phyloP scores from a whole-genome alignment of 2,329 filamentous ascomycete species.

The Ceratocystis diversiconidia region DNA sequence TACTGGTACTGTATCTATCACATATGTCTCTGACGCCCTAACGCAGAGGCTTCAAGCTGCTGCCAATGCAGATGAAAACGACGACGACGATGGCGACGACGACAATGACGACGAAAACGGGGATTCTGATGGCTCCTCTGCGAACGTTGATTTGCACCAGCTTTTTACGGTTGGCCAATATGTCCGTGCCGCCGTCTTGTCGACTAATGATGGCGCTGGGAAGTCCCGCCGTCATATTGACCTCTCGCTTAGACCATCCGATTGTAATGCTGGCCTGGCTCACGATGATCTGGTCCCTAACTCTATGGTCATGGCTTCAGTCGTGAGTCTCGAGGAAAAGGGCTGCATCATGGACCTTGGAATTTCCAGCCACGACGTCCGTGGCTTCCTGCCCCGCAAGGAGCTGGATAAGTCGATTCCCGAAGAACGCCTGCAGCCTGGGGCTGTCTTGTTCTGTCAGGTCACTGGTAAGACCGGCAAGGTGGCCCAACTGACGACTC shows the following conservation, averaged over 20 bases:
- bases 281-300: slow-evolving; percentile 61
- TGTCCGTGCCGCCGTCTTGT: slow-evolving; percentile 67
- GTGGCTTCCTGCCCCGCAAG: slow-evolving; percentile 73
- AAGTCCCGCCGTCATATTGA: slow-evolving; percentile 73
- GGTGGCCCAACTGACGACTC: slow-evolving; percentile 71
- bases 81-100: slow-evolving; percentile 38
- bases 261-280: slow-evolving; percentile 62
- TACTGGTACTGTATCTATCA: slow-evolving; percentile 75
- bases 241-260: slow-evolving; percentile 65
- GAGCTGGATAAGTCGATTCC: slow-evolving; percentile 57
- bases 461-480: slow-evolving; percentile 68
- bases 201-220: slow-evolving; percentile 44
- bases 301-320: slow-evolving; percentile 70
- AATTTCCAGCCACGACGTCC: slow-evolving; percentile 50
- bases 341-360: slow-evolving; percentile 88
- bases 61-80: slow-evolving; percentile 36
- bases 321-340: slow-evolving; percentile 88
- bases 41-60: slow-evolving; percentile 62
- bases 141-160: slow-evolving; percentile 43
- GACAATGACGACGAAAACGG: slow-evolving; percentile 40
- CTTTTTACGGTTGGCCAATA: slow-evolving; percentile 80
- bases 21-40: slow-evolving; percentile 72
- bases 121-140: slow-evolving; percentile 41
- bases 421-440: slow-evolving; percentile 59
- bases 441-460: slow-evolving; percentile 70